Evolutionary conservation across 1,139 yeast genomes (phyloP), one percentile per base, ranked within the genome.

Genomic region (Yamadazyma songkhlaensis): DNA sequence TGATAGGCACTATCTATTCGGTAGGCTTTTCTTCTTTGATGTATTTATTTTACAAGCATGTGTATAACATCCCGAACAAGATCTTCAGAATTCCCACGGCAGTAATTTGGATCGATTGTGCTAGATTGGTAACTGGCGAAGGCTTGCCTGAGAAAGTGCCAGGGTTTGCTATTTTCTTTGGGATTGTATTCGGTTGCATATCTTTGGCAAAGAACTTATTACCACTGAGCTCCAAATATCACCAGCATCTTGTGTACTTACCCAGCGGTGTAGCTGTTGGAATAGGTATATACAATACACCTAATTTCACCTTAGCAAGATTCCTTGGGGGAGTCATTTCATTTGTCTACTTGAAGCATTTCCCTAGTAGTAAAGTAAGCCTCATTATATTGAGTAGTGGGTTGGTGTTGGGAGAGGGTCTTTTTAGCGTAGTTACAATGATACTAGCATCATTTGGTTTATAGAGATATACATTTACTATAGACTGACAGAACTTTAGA

Each of bases 211-310:
- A 82, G 48, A 82, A 83, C 49, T 50, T 74, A 3, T 57, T 71
- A 9, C 73, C 81, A 3, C 60, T 60, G 17, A 50, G 60, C 6
- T 57, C 67, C 13, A 56, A 60, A 34, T 64, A 60, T 48, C 62
- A 68, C 41, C 62, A 64, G 40, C 72, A 71, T 52, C 54, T 81
- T 40, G 62, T 66, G 1, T 86, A 77, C 65, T 56, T 89, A 23
- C 98, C 98, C 1, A 83, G 88, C 29, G 98, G 98, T 8, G 95
- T 92, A 12, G 97, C 98, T 0, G 96, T 89, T 9, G 98, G 98
- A 1, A 84, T 92, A 42, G 98, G 98, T 14, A 87, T 92, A 44
- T 92, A 92, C 57, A 92, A 92, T 56, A 76, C 94, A 0, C 97
- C 97, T 3, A 84, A 89, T 35, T 92, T 92, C 60, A 92, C 98